Evolutionary conservation across 1,284 basidiomycete genomes (phyloP), one percentile per base, ranked within the genome.

Genomic region (Tetrapyrgos nigripes): DNA sequence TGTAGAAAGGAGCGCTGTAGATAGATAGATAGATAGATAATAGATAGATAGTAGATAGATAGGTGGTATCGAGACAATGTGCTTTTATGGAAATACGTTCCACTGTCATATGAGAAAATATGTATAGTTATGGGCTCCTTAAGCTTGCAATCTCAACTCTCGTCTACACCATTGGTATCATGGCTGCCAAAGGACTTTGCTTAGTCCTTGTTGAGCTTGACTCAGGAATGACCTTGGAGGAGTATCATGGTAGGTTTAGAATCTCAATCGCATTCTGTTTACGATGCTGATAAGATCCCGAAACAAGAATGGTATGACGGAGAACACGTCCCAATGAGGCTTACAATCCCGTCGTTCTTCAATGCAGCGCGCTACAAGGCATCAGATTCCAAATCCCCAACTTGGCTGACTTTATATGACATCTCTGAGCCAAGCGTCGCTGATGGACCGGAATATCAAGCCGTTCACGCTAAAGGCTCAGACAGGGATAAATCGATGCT

Each of bases 371-470:
- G 59, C 13, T 61, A 46, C 44, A 61, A 61, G 48, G 55, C 59
- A 21, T 37, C 35, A n/a, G 55, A 61, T 46, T 55, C 45, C 8
- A 51, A 51, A 48, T 50, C 50, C 26, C 59, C 59, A 19, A 57
- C 52, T 8, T 61, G 57, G 50, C 52, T 61, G 14, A 61, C 59
- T 21, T 48, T 61, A 17, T 61, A 61, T 43, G 59, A 61, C 31
- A 43, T 61, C 8, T 50, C 59, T 9, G 59, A 61, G 33, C 43
- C 55, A 27, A 48, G 46, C 26, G 55, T 54, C n/a, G 59, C 59
- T 17, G 53, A 58, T 37, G 59, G 59, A 27, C 59, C 59, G 44
- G 59, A 61, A 50, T 61, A 57, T 44, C 55, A 61, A 43, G 37
- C 51, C 21, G 50, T 61, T 31, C 52, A 45, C 28, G 55, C 46